Conservation (phyloP, 495 filamentous ascomycete genomes). For the Penicillium turbatum region DNA sequence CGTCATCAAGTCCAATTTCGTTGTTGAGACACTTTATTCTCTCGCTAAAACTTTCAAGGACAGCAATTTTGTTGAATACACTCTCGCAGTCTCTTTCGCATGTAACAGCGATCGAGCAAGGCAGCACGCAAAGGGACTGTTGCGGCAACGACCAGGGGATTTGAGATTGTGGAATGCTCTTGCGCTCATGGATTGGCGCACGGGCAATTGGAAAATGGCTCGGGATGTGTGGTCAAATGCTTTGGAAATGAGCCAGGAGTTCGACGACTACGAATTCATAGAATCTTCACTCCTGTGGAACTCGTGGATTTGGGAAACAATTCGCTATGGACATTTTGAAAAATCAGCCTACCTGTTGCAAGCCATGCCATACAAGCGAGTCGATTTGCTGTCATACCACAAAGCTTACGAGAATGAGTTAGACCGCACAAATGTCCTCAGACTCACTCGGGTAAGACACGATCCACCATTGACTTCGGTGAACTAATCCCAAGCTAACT, state of each 20-base stretch:
- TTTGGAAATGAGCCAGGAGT: constrained; percentile 50
- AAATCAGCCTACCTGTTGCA: constrained; percentile 48
- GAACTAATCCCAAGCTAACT: constrained; percentile 9
- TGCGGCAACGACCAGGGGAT: constrained; percentile 63
- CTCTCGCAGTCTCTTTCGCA: constrained; percentile 62
- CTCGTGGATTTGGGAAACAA: constrained; percentile 67
- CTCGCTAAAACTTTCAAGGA: constrained; percentile 44
- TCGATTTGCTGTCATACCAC: constrained; percentile 22
- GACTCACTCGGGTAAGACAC: constrained; percentile 45
- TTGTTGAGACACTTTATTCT: constrained; percentile 50
- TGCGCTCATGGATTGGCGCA: constrained; percentile 64
- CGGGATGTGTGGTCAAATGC: constrained; percentile 63
- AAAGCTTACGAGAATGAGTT: constrained; percentile 18
- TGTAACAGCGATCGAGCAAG: constrained; percentile 53
- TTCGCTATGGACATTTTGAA: constrained; percentile 45
- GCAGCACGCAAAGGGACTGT: constrained; percentile 65
- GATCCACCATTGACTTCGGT: no score
- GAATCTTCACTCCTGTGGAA: constrained; percentile 58
- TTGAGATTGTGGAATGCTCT: constrained; percentile 74
- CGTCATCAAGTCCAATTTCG: constrained; percentile 42
- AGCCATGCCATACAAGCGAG: constrained; percentile 32
- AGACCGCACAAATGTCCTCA: constrained; percentile 47
- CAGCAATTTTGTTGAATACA: constrained; percentile 62
- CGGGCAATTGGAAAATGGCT: constrained; percentile 50
- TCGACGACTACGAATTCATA: constrained; percentile 33